Conservation (phyloP, 257 asterid species). For the Solanum tacnaense region DNA sequence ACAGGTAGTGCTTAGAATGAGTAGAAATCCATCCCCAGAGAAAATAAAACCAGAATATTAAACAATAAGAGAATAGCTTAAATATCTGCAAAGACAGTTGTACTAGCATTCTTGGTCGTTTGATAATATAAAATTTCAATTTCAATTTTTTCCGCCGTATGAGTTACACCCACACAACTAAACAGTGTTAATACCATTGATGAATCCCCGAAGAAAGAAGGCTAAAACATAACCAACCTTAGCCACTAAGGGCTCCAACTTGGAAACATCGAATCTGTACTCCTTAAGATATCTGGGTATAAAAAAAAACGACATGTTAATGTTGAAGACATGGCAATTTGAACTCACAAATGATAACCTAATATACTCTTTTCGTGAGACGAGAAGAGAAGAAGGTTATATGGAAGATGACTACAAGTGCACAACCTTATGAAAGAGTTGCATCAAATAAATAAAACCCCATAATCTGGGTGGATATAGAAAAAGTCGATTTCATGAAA, state of each 20-base stretch:
- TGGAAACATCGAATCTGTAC: constrained; percentile 78
- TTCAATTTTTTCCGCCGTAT: not conserved
- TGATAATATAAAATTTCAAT: not conserved
- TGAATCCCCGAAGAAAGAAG: not conserved
- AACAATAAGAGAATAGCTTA: not conserved
- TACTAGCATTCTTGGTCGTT: not conserved
- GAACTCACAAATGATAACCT: not conserved
- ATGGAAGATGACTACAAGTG: not conserved
- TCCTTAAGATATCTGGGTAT: constrained; percentile 53
- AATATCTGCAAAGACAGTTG: not conserved
- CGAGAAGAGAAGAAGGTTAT: not conserved
- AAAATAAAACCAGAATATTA: not conserved
- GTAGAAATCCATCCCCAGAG: not conserved
- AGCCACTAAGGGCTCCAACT: constrained; percentile 25
- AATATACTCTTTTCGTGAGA: not conserved
- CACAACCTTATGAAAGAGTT: not conserved
- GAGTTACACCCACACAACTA: not conserved
- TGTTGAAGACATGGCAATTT: not conserved
- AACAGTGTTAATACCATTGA: not conserved
- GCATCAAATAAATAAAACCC: not conserved
- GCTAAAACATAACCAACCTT: constrained; percentile 34
- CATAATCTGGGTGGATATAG: not conserved
- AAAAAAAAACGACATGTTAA: not conserved
- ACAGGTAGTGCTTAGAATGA: not conserved
- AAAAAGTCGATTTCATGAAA: not conserved